Evolutionary conservation across 768 basidiomycete species (phyloP).

Genomic region (Amanita muscaria): DNA sequence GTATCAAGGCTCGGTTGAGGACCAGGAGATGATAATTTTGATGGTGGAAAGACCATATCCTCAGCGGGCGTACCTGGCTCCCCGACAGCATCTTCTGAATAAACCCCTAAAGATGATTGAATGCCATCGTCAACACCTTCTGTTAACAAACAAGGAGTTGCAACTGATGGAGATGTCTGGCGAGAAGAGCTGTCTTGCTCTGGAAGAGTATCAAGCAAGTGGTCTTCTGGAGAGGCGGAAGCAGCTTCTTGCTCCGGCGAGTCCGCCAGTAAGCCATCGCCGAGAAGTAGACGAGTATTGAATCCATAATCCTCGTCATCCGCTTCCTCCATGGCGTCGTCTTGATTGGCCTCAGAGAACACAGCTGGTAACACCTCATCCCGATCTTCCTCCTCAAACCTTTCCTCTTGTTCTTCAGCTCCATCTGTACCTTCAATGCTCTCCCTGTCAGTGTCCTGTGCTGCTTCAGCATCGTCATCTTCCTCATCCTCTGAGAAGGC

Average conservation of each 20-base stretch:
- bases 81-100: slow-evolving; percentile 1
- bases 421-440: slow-evolving; percentile 25
- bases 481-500: slow-evolving; percentile 31
- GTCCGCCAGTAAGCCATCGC: not conserved
- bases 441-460: slow-evolving; percentile 24
- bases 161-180: slow-evolving; percentile 8
- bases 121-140: slow-evolving; percentile 1
- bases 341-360: slow-evolving; percentile 5
- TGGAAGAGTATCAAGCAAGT: not conserved
- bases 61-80: not conserved
- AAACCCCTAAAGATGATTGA: not conserved
- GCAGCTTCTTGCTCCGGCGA: not conserved
- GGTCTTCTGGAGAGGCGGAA: not conserved
- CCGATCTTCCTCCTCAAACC: slow-evolving; percentile 6
- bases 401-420: slow-evolving; percentile 14
- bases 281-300: slow-evolving; percentile 12
- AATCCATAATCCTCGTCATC: slow-evolving; percentile 12
- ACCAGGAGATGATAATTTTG: not conserved
- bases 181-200: slow-evolving; percentile 7
- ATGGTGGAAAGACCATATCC: not conserved
- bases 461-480: slow-evolving; percentile 21
- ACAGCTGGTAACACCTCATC: slow-evolving; percentile 6
- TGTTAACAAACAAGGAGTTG: not conserved
- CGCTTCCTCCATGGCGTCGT: slow-evolving; percentile 8
- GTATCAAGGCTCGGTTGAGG: not conserved